A percentile compares a stretch with the other conserved stretches of the same genome.
phyloP scores from a whole-genome alignment of 495 filamentous ascomycete genomes.

The Entonaema liquescens region DNA sequence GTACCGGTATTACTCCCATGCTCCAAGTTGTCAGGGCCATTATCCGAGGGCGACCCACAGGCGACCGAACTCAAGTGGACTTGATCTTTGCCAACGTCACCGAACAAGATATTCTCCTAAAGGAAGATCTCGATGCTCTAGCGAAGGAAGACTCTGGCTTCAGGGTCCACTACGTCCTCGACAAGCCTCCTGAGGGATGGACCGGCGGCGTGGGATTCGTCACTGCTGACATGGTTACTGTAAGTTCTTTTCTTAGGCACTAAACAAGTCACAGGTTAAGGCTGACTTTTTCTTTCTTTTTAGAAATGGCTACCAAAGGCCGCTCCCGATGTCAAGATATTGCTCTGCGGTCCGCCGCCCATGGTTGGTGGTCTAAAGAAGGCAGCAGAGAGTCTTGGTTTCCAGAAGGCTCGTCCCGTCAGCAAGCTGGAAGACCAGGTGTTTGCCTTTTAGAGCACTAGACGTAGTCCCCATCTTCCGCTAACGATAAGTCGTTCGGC shows the following conservation, averaged over 20 bases:
- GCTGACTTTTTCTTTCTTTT: too few species aligned
- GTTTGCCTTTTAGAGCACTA: conserved; percentile 82
- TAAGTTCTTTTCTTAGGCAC: conserved; percentile 50
- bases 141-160: conserved; percentile 79
- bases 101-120: conserved; percentile 87
- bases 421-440: conserved; percentile 98
- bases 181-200: conserved; percentile 94
- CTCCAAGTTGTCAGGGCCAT: conserved; percentile 93
- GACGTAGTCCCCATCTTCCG: background rate
- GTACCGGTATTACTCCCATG: conserved; percentile 98
- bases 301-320: conserved; percentile 82
- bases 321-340: conserved; percentile 86
- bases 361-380: conserved; percentile 99
- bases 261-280: conserved; percentile 16
- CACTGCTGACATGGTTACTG: conserved; percentile 94
- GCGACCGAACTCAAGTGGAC: conserved; percentile 87
- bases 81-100: conserved; percentile 97
- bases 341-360: conserved; percentile 95
- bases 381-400: conserved; percentile 85
- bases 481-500: background rate
- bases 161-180: conserved; percentile 90
- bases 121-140: conserved; percentile 86
- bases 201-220: conserved; percentile 91
- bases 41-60: conserved; percentile 78
- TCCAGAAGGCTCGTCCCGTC: conserved; percentile 87